A percentile compares a stretch with the other conserved stretches of the same genome.
These are phyloP conservation scores for Tremella fuciformis DNA, from an alignment of 768 basidiomycete species.

Conservation along the genomic window DNA sequence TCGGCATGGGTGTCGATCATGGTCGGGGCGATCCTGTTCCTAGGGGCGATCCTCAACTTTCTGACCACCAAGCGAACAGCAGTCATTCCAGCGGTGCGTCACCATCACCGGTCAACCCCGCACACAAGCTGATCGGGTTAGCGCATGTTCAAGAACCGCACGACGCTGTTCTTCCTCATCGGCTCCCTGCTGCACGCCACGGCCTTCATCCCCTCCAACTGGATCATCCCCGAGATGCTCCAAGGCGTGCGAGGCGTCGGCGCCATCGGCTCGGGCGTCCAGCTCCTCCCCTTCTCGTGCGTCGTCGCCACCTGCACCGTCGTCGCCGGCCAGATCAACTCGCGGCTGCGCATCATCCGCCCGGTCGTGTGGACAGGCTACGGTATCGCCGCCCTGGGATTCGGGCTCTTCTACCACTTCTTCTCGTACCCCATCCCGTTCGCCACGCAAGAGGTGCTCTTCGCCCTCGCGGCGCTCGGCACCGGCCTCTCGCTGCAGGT, in stretches of 20 bases:
- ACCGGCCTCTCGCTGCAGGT: conserved; percentile 37
- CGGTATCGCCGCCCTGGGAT: conserved; percentile 34
- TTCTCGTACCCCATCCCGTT: conserved; percentile 25
- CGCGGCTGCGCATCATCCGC: conserved; percentile 40
- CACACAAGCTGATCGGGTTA: conserved; percentile 9
- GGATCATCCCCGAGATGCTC: conserved; percentile 40
- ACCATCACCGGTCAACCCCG: background rate
- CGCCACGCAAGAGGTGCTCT: conserved; percentile 34
- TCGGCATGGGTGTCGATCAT: conserved; percentile 51
- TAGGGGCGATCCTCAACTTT: conserved; percentile 33
- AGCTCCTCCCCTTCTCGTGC: conserved; percentile 44
- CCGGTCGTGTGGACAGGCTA: conserved; percentile 49
- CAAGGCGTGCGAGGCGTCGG: conserved; percentile 43
- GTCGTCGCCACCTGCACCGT: conserved; percentile 33
- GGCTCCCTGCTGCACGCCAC: conserved; percentile 43
- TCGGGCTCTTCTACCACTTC: conserved; percentile 35
- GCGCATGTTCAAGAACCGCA: conserved; percentile 50
- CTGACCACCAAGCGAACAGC: conserved; percentile 51
- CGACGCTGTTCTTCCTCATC: conserved; percentile 45
- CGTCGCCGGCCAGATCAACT: conserved; percentile 46
- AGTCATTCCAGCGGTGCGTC: conserved; percentile 51
- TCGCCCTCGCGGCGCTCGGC: conserved; percentile 39
- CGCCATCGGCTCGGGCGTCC: conserved; percentile 34
- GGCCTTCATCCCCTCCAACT: conserved; percentile 42
- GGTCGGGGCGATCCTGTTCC: conserved; percentile 35